These are phyloP conservation scores for Nicotiana tomentosiformis DNA, from an alignment of 257 asterid genomes.

Conservation along the genomic window DNA sequence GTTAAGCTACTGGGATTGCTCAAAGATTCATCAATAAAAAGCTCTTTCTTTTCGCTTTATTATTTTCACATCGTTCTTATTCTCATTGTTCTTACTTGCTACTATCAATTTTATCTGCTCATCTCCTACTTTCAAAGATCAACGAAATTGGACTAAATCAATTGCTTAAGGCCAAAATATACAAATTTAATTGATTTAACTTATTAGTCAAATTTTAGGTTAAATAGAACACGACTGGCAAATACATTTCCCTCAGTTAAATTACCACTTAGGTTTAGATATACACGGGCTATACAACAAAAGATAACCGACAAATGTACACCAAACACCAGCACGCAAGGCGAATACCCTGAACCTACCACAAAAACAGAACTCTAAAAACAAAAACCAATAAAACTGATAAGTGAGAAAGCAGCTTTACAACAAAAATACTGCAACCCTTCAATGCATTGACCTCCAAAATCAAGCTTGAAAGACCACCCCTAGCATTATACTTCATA, in stretches of 20 bases:
- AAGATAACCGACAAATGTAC: not conserved
- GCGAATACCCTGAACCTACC: not conserved
- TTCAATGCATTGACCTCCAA: not conserved
- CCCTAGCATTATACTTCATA: not conserved
- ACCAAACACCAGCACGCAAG: slow-evolving; percentile 2
- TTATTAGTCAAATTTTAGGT: too few species aligned
- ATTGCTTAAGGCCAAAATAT: too few species aligned
- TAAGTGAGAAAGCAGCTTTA: slow-evolving; percentile 1
- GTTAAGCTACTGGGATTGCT: too few species aligned
- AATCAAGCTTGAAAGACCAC: slow-evolving; percentile 6
- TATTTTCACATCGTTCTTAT: too few species aligned
- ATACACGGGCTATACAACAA: slow-evolving; percentile 1
- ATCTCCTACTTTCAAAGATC: too few species aligned
- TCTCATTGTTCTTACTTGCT: too few species aligned
- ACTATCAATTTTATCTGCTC: too few species aligned
- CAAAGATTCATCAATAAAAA: too few species aligned
- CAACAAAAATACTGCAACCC: slow-evolving; percentile 4
- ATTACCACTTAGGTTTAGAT: not conserved
- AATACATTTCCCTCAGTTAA: not conserved
- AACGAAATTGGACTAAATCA: too few species aligned
- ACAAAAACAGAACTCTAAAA: slow-evolving; percentile 3
- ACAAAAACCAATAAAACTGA: not conserved
- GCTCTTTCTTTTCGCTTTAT: too few species aligned
- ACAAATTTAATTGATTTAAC: too few species aligned
- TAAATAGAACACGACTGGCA: not conserved